These are phyloP conservation scores for Thamnidium elegans DNA, from an alignment of 192 early-diverging fungal species.

Conservation along the genomic window DNA sequence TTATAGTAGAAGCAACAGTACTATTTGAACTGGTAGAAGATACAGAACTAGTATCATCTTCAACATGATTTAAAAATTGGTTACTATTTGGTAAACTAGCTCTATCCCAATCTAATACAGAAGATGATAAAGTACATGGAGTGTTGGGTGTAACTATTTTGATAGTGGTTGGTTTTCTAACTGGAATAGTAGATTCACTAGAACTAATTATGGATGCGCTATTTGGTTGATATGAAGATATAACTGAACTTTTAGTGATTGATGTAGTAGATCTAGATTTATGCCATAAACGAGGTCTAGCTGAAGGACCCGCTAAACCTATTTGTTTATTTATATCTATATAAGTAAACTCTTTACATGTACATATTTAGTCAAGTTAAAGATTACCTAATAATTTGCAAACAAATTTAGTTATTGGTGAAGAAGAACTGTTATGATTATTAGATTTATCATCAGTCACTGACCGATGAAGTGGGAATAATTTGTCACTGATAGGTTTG, in stretches of 20 bases:
- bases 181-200: neutral
- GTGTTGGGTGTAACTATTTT: neutral
- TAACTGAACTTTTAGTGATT: slow-evolving; percentile 25
- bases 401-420: slow-evolving; percentile 17
- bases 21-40: neutral
- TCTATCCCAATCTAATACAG: neutral
- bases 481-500: neutral
- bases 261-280: slow-evolving; percentile 25
- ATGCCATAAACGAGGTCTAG: slow-evolving; percentile 15
- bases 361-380: neutral
- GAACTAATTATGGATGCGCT: neutral
- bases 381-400: slow-evolving; percentile 17
- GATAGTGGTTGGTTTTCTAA: slow-evolving; percentile 1
- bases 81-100: neutral
- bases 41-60: slow-evolving; percentile 10
- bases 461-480: slow-evolving; percentile 12
- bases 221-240: slow-evolving; percentile 6
- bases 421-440: neutral
- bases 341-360: neutral
- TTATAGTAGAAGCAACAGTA: neutral
- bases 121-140: slow-evolving; percentile 2
- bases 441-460: slow-evolving; percentile 10
- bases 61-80: neutral
- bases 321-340: neutral
- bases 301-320: slow-evolving; percentile 1